Evolutionary conservation across 352 stramenopile genomes (phyloP), one percentile per base, ranked within the genome.

Genomic region (Globisporangium echinulatum): DNA sequence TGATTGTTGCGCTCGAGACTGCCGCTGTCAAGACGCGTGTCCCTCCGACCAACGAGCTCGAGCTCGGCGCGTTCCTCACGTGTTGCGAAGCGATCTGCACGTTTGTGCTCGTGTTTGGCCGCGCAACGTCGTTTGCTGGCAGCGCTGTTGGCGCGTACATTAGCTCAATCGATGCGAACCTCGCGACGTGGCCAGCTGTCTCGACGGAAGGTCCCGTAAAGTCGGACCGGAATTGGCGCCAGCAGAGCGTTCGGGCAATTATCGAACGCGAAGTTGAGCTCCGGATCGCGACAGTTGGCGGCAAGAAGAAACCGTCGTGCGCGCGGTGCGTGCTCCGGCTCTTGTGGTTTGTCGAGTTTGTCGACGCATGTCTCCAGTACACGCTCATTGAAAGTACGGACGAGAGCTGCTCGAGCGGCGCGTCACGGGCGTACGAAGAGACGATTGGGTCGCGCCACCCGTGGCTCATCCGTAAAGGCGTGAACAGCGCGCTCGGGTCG

Each of bases 261-360:
- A 69, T 92, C 36, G 68, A 82, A 47, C 77, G 75, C 39, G 84
- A 94, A 69, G 82, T 92, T 37, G 70, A 73, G 9, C 67, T 85
- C 11, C 59, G 82, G 33, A 58, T 85, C 15, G 84, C 84, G 6
- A 72, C 72, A 19, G 59, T 85, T 6, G 84, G 84, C 17, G 84
- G 84, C 25, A 94, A 94, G 67, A 93, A 94, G 73, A 89, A 90
- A 43, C 82, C 84, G 46, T 92, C 82, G 36, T 88, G 75, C 61
- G 79, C 68, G 44, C 83, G 84, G 36, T 88, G 84, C 58, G 59
- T 91, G 37, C 62, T 92, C 49, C 84, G 84, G 0, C 54, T 94
- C 46, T 62, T 90, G 38, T 94, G 84, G 84, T 94, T 94, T 52
- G 56, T 94, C 37, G 79, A 94, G 66, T 94, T 94, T 44, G 84